phyloP scores from a whole-genome alignment of 148 eudicot species.

The Rhododendron ferrugineum region DNA sequence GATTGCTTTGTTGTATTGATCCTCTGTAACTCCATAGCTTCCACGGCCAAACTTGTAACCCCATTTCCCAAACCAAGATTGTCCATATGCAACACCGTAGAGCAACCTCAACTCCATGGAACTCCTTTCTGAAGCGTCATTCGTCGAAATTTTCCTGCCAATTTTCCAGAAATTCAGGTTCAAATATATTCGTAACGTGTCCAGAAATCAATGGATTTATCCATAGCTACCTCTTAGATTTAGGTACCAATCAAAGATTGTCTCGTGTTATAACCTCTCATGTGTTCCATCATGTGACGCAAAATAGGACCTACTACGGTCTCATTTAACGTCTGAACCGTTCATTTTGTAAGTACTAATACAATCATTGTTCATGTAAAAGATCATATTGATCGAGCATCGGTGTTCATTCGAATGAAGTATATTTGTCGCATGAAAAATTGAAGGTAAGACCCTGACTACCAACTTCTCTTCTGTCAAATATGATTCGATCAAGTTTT shows the following conservation, averaged over 20 bases:
- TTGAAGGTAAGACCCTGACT: too few relatives aligned
- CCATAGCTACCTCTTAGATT: neutral
- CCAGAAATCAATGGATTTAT: neutral
- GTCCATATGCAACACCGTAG: conserved; percentile 22
- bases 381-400: too few relatives aligned
- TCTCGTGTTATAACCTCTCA: neutral
- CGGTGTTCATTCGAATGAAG: neutral
- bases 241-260: neutral
- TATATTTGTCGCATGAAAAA: neutral
- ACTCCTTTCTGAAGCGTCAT: conserved; percentile 6
- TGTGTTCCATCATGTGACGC: neutral
- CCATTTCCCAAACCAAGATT: conserved; percentile 38
- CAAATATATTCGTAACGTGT: neutral
- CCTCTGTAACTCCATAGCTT: conserved; percentile 25
- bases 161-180: neutral
- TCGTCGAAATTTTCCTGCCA: conserved; percentile 29
- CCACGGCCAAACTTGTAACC: conserved; percentile 31
- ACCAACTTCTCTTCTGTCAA: neutral
- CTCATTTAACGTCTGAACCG: too few relatives aligned
- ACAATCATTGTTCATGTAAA: too few relatives aligned
- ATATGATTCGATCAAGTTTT: too few relatives aligned
- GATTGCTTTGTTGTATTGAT: conserved; percentile 19
- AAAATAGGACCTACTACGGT: too few relatives aligned
- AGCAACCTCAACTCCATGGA: conserved; percentile 26
- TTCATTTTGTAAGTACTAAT: neutral